Base-by-base conservation (phyloP, 2,329 filamentous ascomycete species). In the Ophiostoma triangulosporum region DNA sequence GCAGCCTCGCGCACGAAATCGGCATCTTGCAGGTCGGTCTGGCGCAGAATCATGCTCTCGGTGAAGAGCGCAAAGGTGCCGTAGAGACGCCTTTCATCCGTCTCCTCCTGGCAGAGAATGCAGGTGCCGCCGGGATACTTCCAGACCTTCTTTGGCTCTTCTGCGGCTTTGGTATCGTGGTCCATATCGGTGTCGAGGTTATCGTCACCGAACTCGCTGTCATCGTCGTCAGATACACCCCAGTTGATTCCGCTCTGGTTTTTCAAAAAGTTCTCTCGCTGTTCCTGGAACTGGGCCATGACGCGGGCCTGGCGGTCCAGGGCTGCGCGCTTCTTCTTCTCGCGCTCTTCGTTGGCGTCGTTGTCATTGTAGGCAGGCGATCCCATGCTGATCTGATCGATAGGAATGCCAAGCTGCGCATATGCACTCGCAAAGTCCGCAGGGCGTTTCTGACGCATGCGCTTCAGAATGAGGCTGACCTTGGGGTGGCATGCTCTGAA, bases 261-360 rank as follows among this genome's bases (percentile, higher is more conserved):
- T 54, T 88, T 85, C 70, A 98, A 72, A 69, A 98, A 98, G 62
- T 81, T 93, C 68, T 94, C 91, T 65, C 97, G 94, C 64, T 98
- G 91, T 64, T 95, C 86, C 65, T 97, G 93, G 69, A 98, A 96
- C 64, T 96, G 89, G 1, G 90, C 93, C 90, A 98, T 96, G 31
- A 98, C 88, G 63, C 82, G 86, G 2, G 90, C 90, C 67, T 97
- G 90, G 22, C 93, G 81, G 61, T 89, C 91, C 38, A 90, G 70
- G 0, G 93, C 93, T 51, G 91, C 87, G 67, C 86, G 86, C 74
- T 96, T 98, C 72, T 91, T 95, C 57, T 81, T 73, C 66, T 91
- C 86, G 15, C 80, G 78, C 63, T 91, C 86, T 59, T 84, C 84
- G 56, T 86, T 83, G 26, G 48, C 57, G 35, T 75, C 80, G 6